Percentiles rank a stretch among this genome's conserved stretches.
These are phyloP conservation scores for Saccharomycopsis fibuligera DNA, from an alignment of 805 yeast genomes.

Conservation along the genomic window DNA sequence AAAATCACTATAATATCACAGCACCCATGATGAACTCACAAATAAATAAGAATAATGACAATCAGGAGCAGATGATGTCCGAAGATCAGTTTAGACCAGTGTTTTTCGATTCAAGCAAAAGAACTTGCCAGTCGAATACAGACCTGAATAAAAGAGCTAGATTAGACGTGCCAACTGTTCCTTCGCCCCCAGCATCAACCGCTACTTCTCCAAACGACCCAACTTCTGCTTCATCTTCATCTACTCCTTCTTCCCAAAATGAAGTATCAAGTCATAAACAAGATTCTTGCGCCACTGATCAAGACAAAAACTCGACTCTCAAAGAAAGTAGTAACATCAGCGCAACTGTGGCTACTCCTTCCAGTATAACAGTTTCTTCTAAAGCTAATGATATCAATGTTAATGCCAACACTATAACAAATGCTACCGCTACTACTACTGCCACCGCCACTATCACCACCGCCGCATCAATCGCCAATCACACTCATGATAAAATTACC, in stretches of 20 bases:
- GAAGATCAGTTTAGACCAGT: conserved; percentile 29
- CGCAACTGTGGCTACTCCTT: no score
- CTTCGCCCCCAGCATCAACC: conserved; percentile 27
- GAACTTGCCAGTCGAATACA: conserved; percentile 3
- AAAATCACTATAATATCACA: no score
- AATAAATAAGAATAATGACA: conserved; percentile 31
- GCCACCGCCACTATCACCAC: conserved; percentile 21
- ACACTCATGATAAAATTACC: conserved; percentile 12
- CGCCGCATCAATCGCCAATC: conserved; percentile 10
- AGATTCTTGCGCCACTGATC: no score
- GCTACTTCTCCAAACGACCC: conserved; percentile 18
- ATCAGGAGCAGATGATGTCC: conserved; percentile 31
- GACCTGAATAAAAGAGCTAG: conserved; percentile 31
- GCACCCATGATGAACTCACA: conserved; percentile 36
- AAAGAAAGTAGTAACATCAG: no score
- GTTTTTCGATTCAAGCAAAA: conserved; percentile 15
- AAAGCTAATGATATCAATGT: not conserved
- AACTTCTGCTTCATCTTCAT: not conserved
- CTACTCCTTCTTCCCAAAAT: not conserved
- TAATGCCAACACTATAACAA: not conserved
- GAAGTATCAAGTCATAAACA: no score
- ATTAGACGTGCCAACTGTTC: conserved; percentile 22
- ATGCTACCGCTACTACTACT: conserved; percentile 25
- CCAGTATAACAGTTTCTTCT: no score
- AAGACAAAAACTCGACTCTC: no score